Evolutionary conservation across 78 protist species (phyloP).

Genomic region (Dictyostelium purpureum): DNA sequence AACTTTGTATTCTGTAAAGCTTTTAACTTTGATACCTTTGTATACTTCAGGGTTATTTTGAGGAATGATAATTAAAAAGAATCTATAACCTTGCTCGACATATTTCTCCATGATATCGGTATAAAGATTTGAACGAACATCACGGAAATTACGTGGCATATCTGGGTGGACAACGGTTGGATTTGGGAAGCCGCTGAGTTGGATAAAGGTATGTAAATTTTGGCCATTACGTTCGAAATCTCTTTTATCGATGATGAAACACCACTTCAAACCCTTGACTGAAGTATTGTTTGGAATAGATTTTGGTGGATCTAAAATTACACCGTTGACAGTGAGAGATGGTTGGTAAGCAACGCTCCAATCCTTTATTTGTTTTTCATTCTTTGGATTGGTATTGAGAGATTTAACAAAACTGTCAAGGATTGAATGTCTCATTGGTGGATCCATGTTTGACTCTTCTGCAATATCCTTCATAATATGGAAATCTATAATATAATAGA

Average conservation of each 20-base stretch:
- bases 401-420: neutral
- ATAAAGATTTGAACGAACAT: neutral
- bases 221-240: neutral
- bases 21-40: neutral
- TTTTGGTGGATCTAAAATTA: neutral
- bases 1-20: neutral
- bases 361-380: neutral
- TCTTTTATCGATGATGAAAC: neutral
- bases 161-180: neutral
- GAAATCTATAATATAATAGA: neutral
- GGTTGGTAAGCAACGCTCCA: constrained; percentile 8
- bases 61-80: constrained; percentile 32
- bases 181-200: neutral
- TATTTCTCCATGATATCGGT: neutral
- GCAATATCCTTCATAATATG: constrained; percentile 5
- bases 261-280: constrained; percentile 8
- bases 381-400: neutral
- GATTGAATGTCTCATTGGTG: neutral
- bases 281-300: neutral
- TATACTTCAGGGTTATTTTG: neutral
- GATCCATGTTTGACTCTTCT: constrained; percentile 1
- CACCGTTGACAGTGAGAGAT: neutral
- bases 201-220: neutral
- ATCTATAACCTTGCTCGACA: neutral
- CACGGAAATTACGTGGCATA: neutral